Conservation (phyloP, 2,329 filamentous ascomycete species). For the Endothia cerciana region DNA sequence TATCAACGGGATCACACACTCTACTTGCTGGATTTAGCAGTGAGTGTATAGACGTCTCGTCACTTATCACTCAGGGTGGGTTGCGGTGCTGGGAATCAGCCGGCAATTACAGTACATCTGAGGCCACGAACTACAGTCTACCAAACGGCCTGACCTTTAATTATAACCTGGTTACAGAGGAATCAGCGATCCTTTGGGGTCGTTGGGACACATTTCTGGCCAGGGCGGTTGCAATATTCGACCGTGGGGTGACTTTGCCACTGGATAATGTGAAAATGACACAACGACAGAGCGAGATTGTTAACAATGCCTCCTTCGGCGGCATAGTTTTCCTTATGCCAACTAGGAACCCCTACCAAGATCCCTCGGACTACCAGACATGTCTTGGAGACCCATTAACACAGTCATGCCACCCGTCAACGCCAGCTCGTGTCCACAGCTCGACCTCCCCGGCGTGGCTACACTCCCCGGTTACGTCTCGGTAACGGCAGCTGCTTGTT, state of each 20-base stretch:
- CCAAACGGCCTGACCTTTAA: not conserved
- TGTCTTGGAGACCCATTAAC: not conserved
- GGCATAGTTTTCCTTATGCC: not conserved
- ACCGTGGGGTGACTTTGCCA: not conserved
- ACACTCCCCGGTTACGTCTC: constrained; percentile 6
- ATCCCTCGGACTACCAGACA: not conserved
- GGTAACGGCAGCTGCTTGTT: constrained; percentile 3
- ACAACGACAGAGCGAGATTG: constrained; percentile 3
- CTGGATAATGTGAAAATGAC: constrained; percentile 8
- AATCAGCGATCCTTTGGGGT: not conserved
- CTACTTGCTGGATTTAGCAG: not conserved
- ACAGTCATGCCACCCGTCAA: not conserved
- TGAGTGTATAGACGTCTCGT: constrained; percentile 3
- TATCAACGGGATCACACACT: not conserved
- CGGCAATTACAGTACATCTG: not conserved
- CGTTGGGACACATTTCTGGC: not conserved
- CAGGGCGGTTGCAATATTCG: not conserved
- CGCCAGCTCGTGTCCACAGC: not conserved
- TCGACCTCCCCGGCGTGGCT: not conserved
- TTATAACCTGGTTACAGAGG: not conserved
- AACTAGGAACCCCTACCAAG: not conserved
- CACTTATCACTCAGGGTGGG: not conserved
- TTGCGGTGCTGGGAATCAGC: not conserved
- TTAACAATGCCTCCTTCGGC: not conserved
- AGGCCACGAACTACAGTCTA: not conserved